Percentiles rank a stretch among this genome's conserved stretches.
phyloP scores from a whole-genome alignment of 495 filamentous ascomycete species.

The Talaromyces ruber region DNA sequence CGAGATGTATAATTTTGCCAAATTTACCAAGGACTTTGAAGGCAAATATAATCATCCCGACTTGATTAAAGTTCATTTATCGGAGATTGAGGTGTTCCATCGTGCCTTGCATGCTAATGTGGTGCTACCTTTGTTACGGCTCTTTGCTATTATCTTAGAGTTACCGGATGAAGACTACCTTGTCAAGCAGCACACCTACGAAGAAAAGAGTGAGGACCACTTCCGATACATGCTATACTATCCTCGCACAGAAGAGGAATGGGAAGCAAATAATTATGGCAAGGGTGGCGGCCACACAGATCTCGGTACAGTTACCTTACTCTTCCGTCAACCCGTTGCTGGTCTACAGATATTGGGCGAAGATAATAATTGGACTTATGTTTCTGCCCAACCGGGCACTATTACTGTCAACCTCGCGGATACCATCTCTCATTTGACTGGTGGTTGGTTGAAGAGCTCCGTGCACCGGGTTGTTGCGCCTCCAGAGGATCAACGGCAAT shows the following conservation, averaged over 20 bases:
- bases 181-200: slow-evolving; percentile 36
- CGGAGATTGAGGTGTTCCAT: slow-evolving; percentile 39
- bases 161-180: slow-evolving; percentile 41
- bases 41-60: slow-evolving; percentile 28
- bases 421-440: slow-evolving; percentile 33
- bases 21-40: slow-evolving; percentile 36
- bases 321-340: slow-evolving; percentile 48
- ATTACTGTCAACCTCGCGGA: slow-evolving; percentile 43
- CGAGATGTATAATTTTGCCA: slow-evolving; percentile 44
- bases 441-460: slow-evolving; percentile 35
- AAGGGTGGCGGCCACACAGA: slow-evolving; percentile 31
- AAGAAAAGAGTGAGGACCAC: slow-evolving; percentile 39
- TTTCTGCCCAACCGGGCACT: slow-evolving; percentile 21
- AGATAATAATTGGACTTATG: slow-evolving; percentile 20
- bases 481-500: slow-evolving; percentile 34
- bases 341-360: slow-evolving; percentile 36
- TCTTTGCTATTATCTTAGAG: slow-evolving; percentile 43
- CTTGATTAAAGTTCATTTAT: slow-evolving; percentile 25
- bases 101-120: slow-evolving; percentile 38
- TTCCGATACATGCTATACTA: slow-evolving; percentile 47
- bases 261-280: slow-evolving; percentile 24
- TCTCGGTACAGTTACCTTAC: slow-evolving; percentile 31
- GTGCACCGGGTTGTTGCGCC: slow-evolving; percentile 43
- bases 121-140: slow-evolving; percentile 41
- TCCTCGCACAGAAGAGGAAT: slow-evolving; percentile 31